Evolutionary conservation across 2,329 filamentous ascomycete genomes (phyloP).

Genomic region (Xylaria sp.): DNA sequence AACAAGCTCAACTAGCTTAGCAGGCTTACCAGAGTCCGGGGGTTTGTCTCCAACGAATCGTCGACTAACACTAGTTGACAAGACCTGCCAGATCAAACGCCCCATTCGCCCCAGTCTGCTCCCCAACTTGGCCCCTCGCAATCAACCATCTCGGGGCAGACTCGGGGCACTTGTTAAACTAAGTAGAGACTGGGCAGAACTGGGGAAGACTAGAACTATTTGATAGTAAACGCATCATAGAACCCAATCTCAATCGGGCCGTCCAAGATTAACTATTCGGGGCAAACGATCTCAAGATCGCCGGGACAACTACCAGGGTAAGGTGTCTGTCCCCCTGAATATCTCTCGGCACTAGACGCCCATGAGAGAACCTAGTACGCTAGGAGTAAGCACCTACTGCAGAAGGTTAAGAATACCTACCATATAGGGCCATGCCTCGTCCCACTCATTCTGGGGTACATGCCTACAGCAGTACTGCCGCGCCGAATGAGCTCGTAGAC

Average conservation of each 20-base stretch:
- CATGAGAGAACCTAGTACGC: not conserved
- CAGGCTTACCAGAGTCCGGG: conserved; percentile 10
- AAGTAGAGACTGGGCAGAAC: not conserved
- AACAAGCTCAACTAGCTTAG: conserved; percentile 11
- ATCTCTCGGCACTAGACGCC: conserved; percentile 14
- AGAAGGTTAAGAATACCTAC: not conserved
- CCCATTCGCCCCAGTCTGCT: conserved; percentile 6
- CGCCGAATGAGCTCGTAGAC: not conserved
- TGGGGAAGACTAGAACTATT: not conserved
- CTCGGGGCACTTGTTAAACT: too few species aligned
- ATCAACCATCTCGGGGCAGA: conserved; percentile 23
- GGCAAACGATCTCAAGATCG: conserved; percentile 1
- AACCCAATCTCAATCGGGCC: conserved; percentile 33
- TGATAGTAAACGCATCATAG: not conserved
- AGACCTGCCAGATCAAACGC: conserved; percentile 32
- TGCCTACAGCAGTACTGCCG: not conserved
- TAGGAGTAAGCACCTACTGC: conserved; percentile 4
- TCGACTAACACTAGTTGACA: not conserved
- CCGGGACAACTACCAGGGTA: conserved; percentile 8
- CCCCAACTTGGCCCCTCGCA: conserved; percentile 28
- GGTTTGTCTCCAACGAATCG: conserved; percentile 26
- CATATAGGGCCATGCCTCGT: conserved; percentile 4
- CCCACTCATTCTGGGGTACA: not conserved
- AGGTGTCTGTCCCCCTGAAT: conserved; percentile 18
- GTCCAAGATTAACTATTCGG: conserved; percentile 20